Evolutionary conservation across 139 green algal genomes (phyloP), one percentile per base, ranked within the genome.

Genomic region (Dunaliella sp.): DNA sequence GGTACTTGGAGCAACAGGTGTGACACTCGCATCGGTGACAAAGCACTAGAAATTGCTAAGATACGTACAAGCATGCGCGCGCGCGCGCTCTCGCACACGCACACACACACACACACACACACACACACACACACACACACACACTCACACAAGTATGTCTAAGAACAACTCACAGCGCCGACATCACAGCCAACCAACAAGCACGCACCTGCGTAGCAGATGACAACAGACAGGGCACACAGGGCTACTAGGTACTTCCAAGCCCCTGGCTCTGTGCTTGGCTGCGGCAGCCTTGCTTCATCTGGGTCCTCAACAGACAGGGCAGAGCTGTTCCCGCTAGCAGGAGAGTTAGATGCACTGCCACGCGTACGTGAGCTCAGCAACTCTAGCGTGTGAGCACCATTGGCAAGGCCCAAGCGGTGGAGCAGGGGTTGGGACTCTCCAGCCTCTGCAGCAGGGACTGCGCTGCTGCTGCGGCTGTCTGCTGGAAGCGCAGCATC

Each of bases 201-300:
- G 3, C 22, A 38, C 24, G 28, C 80, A 88, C 58, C 85, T 83
- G 90, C 90, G 79, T 97, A 96, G 84, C 94, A 96, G 38, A 97
- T 95, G 16, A 95, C 87, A 16, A 97, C 91, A 36, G 87, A 88
- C 2, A 94, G 1, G 0, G 94, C 89, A 34, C 91, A 91, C 33
- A 96, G 84, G 24, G 83, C 84, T 28, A 97, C 90, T 87, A 90
- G 90, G 74, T 82, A 82, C 80, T 88, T 57, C 85, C 85, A 88
- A 16, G 48, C 48, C 48, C 48, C 48, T 65, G 48, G 16, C 7
- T 65, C 48, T 65, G 7, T 16, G 7, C 16, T 7, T 16, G 48
- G 48, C 48, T 16, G 48, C 7, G 48, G 48, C 16, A 16, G 48
- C 48, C 16, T 7, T 16, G 7, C 48, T 16, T 65, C 48, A 16